Percentiles rank a stretch among this genome's conserved stretches.
These are phyloP conservation scores for Kockiozyma suomiensis DNA, from an alignment of 805 yeast genomes.

Conservation along the genomic window DNA sequence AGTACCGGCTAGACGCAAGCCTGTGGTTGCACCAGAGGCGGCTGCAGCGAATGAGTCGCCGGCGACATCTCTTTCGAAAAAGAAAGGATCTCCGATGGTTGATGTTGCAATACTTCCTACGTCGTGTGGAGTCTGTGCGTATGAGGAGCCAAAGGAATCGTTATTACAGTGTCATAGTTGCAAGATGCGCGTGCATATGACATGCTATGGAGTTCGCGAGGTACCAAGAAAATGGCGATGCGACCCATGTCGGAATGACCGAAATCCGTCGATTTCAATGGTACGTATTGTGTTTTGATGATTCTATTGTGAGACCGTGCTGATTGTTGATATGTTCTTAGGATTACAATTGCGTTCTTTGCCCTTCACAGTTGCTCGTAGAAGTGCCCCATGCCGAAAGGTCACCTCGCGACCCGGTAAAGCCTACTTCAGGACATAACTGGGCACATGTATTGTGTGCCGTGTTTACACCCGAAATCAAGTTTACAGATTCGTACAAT, in stretches of 20 bases:
- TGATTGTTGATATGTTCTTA: slow-evolving; percentile 36
- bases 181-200: slow-evolving; percentile 67
- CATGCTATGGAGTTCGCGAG: slow-evolving; percentile 62
- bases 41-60: background rate
- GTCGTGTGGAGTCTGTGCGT: slow-evolving; percentile 60
- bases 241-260: slow-evolving; percentile 73
- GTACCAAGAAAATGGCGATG: slow-evolving; percentile 63
- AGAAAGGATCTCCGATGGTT: slow-evolving; percentile 6
- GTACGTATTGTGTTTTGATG: background rate
- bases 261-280: slow-evolving; percentile 52
- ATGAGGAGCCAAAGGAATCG: slow-evolving; percentile 46
- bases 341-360: slow-evolving; percentile 65
- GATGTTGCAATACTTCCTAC: background rate
- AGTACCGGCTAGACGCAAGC: background rate
- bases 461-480: slow-evolving; percentile 52
- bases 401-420: slow-evolving; percentile 58
- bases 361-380: slow-evolving; percentile 49
- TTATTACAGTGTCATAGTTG: slow-evolving; percentile 64
- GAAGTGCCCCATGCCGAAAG: slow-evolving; percentile 11
- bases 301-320: no score
- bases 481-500: slow-evolving; percentile 47
- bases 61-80: background rate
- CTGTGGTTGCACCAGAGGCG: background rate
- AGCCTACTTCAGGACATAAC: slow-evolving; percentile 63
- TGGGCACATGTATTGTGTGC: slow-evolving; percentile 86